phyloP scores from a whole-genome alignment of 352 stramenopile species.

The Phytopythium sindhum region DNA sequence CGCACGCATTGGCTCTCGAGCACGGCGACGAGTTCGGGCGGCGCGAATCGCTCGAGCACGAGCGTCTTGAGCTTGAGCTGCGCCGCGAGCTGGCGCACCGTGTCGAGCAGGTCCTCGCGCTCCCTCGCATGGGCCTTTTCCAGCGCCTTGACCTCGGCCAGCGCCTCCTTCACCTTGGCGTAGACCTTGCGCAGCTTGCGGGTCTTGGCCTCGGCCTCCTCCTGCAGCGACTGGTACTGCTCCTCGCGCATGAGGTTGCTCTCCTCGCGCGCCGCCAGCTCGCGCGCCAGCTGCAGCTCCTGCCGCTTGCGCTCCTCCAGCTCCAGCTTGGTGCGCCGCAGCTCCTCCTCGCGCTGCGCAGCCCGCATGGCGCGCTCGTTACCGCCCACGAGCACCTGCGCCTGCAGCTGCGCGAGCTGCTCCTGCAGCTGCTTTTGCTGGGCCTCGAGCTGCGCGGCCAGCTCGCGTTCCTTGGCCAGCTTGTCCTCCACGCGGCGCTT shows the following conservation, averaged over 20 bases:
- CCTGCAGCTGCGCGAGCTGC: slow-evolving; percentile 90
- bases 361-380: slow-evolving; percentile 93
- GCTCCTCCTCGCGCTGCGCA: slow-evolving; percentile 92
- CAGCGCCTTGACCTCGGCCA: slow-evolving; percentile 93
- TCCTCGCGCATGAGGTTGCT: slow-evolving; percentile 92
- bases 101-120: slow-evolving; percentile 93
- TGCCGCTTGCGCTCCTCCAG: slow-evolving; percentile 89
- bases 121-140: slow-evolving; percentile 91
- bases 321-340: slow-evolving; percentile 92
- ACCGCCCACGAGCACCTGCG: slow-evolving; percentile 89
- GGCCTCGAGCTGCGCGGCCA: slow-evolving; percentile 55
- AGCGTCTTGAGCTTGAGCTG: slow-evolving; percentile 96
- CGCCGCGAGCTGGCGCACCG: slow-evolving; percentile 93
- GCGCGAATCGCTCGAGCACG: slow-evolving; percentile 91
- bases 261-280: slow-evolving; percentile 93
- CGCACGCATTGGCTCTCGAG: slow-evolving; percentile 50
- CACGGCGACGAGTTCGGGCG: slow-evolving; percentile 42
- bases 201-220: slow-evolving; percentile 94
- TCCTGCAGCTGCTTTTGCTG: slow-evolving; percentile 80
- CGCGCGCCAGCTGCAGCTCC: slow-evolving; percentile 83
- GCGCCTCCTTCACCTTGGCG: slow-evolving; percentile 85
- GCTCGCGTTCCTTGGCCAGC: slow-evolving; percentile 86
- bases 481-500: slow-evolving; percentile 84
- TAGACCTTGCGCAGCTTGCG: slow-evolving; percentile 97
- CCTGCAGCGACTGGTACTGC: slow-evolving; percentile 84